Base-by-base conservation (phyloP, 306 rosid genomes). In the Sicyos edulis region DNA sequence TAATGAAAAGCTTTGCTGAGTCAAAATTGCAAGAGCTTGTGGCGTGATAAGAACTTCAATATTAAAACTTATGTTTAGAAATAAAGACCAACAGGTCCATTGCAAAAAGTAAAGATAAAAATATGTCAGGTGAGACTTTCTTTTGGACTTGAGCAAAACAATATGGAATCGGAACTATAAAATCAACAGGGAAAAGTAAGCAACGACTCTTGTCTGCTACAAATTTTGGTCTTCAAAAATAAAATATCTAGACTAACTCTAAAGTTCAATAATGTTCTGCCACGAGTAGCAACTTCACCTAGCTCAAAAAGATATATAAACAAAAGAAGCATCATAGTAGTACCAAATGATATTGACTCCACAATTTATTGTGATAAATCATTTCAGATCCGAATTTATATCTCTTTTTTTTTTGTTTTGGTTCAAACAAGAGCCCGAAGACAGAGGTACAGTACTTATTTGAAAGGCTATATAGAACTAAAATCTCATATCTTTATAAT, bases 281-380 rank as follows among this genome's bases (percentile, higher is more conserved):
- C 65, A 9, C 62, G 34, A 22, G 29, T 56, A 56, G 62, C 21
- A 56, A 56, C 62, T 59, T 59, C 42, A 59, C 65, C 13, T 11
- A 24, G 15, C 42, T 12, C 42, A 24, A 26, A 59, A 13, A 26
- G 17, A 22, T 24, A 17, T 59, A 59, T 24, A 2, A 21, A 21
- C 15, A 4, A 56, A 56, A 56, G 60, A 56, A 56, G 32, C 26
- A 20, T 20, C 61, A 20, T 56, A 20, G 8, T 20, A 20, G 24
- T 57, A 22, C 34, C 10, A 19, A 19, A 19, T 56, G 32, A 20
- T 9, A 56, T 24, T 9, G 61, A 24, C 12, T 19, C 13, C 26
- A 56, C 32, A 20, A 19, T 17, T 20, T 54, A 54, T 54, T 54
- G 8, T 54, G 24, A n/a, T n/a, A 54, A 54, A 16, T 54, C 58